Conservation (phyloP, 139 green algal genomes). For the Trebouxia sp. region DNA sequence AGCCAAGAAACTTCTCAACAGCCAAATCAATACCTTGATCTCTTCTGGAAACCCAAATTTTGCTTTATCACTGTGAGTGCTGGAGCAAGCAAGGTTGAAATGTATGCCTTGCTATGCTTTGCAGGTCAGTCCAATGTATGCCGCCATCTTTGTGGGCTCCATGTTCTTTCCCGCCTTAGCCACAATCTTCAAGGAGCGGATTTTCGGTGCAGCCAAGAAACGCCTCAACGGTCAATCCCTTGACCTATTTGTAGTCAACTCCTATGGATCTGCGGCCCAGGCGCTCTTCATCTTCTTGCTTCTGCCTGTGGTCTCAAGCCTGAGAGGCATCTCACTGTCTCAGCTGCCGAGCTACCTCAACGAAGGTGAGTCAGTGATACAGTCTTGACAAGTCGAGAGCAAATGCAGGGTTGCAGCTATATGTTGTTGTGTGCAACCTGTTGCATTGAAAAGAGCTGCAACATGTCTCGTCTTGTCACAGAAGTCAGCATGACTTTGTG, state of each 20-base stretch:
- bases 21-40: no score
- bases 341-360: slow-evolving; percentile 14
- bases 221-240: slow-evolving; percentile 56
- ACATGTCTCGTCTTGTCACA: no score
- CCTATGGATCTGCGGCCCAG: slow-evolving; percentile 70
- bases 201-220: slow-evolving; percentile 54
- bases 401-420: no score
- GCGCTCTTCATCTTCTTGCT: slow-evolving; percentile 65
- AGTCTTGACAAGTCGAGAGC: background rate
- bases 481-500: no score
- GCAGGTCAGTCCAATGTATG: slow-evolving; percentile 45
- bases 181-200: slow-evolving; percentile 73
- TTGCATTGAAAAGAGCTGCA: no score
- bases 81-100: no score
- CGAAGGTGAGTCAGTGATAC: background rate
- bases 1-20: no score
- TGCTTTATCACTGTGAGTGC: no score
- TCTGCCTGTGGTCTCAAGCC: slow-evolving; percentile 54
- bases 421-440: no score
- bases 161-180: slow-evolving; percentile 78
- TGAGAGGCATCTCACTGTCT: slow-evolving; percentile 51
- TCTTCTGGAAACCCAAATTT: no score
- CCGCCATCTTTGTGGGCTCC: slow-evolving; percentile 55
- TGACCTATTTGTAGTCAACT: slow-evolving; percentile 88
- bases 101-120: no score